Base-by-base conservation (phyloP, 2,329 filamentous ascomycete genomes). In the Pseudogymnoascus sp. region DNA sequence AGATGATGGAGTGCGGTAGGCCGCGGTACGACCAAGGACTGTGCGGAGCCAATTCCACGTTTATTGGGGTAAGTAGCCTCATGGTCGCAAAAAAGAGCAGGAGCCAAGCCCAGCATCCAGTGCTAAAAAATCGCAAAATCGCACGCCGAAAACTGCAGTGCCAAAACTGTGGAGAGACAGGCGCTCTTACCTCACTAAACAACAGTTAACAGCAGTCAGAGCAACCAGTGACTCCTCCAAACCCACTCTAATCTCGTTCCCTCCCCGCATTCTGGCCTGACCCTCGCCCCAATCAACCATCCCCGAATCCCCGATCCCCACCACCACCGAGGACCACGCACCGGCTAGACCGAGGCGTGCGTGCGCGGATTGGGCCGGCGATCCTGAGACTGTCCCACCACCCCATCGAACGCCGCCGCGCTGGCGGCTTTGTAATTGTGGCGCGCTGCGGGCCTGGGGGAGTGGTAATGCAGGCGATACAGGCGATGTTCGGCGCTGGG, bases 1-100 rank as follows among this genome's bases (percentile, higher is more conserved):
- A 3, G 16, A 5, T 31, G 6, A 31, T 31, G 28, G 28, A 31
- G 28, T 2, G 28, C 6, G n/a, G 16, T 12, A 18, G 25, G 47
- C 25, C 47, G 47, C 47, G 25, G 47, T 53, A 53, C 47, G 25
- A 53, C 23, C 7, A 28, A 31, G 28, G 1, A 8, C 6, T 16
- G 44, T 53, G 44, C 44, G 44, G 44, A 53, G 12, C 23, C 25
- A 53, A 53, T 53, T 53, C 44, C 44, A 53, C 44, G 44, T 53
- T 53, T 31, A 53, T 53, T 53, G 44, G 44, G 44, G 44, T 53
- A 53, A 53, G 6, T 31, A 31, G 7, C 44, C 14, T 10, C 21
- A 23, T 31, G 23, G 23, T 1, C 6, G 28, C 28, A 53, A 8
- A 53, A 31, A 53, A 53, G 14, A 53, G 44, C 2, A 53, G 44